Evolutionary conservation across 176 grass and related monocot species (phyloP), one percentile per base, ranked within the genome.

Genomic region (Thalia dealbata): DNA sequence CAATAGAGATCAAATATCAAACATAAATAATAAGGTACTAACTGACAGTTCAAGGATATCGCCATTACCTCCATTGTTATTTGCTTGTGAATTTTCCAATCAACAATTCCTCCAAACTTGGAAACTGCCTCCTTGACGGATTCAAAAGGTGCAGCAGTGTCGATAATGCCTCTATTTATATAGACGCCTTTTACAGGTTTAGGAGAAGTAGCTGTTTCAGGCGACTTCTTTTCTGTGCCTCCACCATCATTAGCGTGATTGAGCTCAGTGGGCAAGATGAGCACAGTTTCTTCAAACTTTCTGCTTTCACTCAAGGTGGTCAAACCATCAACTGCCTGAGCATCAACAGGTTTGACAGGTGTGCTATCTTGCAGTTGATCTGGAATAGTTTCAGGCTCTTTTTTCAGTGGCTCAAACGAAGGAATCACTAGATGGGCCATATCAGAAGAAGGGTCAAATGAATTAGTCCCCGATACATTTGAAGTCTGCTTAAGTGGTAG

Each of bases 11-110:
- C 32, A 56, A 63, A 27, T 10, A 29, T 63, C 10, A 29, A 24
- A 25, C 60, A 6, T 28, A 28, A 63, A 24, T 61, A 63, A 29
- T 21, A 28, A 54, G 73, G 23, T 15, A 59, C 27, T 12, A n/a
- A 18, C 10, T 42, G n/a, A n/a, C n/a, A n/a, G 62, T 44, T 18
- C 6, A 61, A 62, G 18, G 23, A 25, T 26, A 61, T 62, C 29
- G 8, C 5, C 21, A 54, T 67, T 91, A 91, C 93, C 93, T 92
- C 93, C 68, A 97, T 72, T 15, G 82, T 74, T 27, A 82, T 86
- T 70, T 78, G 61, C 67, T 24, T 90, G 73, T 92, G 80, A 83
- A 85, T 84, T 84, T 97, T 97, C 93, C 93, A 97, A 90, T 97
- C 87, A 80, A 89, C 78, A 64, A 90, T 97, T 55, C 87, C 93